Conservation (phyloP, 768 basidiomycete genomes). For the Boletus insuetus region DNA sequence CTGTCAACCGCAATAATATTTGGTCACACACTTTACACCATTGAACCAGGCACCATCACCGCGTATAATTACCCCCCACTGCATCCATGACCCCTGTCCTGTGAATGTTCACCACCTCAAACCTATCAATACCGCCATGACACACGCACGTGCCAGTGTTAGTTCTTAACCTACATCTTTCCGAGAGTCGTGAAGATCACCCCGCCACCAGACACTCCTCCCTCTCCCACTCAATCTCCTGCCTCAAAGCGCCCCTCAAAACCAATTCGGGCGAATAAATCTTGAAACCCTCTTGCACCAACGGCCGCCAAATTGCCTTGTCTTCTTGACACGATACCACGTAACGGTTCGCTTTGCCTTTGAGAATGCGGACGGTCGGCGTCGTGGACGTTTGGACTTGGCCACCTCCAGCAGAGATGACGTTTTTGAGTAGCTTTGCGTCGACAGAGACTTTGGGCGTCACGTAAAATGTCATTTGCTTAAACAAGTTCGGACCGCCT, state of each 20-base stretch:
- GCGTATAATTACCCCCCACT: no score
- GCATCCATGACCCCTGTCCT: no score
- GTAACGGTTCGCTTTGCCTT: constrained; percentile 47
- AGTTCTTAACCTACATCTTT: no score
- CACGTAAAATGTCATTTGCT: constrained; percentile 68
- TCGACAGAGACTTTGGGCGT: constrained; percentile 64
- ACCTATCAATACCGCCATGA: no score
- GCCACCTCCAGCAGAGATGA: constrained; percentile 70
- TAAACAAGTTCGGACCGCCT: constrained; percentile 52
- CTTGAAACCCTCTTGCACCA: constrained; percentile 46
- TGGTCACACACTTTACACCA: no score
- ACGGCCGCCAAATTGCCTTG: constrained; percentile 60
- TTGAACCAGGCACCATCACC: no score
- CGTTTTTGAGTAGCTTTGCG: constrained; percentile 59
- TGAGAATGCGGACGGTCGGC: constrained; percentile 56
- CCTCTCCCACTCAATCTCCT: constrained; percentile 65
- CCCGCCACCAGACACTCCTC: constrained; percentile 21
- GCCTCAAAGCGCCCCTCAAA: constrained; percentile 59
- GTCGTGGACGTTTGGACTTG: constrained; percentile 50
- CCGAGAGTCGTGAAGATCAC: no score
- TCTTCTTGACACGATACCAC: constrained; percentile 70
- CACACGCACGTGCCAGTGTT: no score
- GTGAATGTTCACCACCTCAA: no score
- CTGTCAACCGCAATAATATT: no score
- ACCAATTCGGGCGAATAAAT: constrained; percentile 74